Evolutionary conservation across 345 rosid genomes (phyloP), one percentile per base, ranked within the genome.

Genomic region (Durio zibethinus): DNA sequence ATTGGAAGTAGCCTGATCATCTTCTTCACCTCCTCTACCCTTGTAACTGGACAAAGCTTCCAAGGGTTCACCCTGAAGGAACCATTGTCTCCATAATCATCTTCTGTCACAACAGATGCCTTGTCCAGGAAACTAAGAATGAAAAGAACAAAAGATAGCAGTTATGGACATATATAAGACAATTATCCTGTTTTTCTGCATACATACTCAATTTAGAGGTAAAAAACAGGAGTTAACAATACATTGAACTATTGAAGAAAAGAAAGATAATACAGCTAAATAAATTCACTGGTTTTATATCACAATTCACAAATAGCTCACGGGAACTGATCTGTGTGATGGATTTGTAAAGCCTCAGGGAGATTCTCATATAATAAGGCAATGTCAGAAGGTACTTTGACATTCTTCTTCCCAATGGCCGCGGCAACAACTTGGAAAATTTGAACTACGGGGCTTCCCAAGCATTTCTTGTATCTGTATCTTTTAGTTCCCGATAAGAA

Each of bases 21-120:
- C 89, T 85, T 89, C 78, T 90, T 90, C 76, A 86, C 89, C 76
- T 90, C 94, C 80, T 90, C 94, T 45, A 90, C 88, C 67, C 84
- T 80, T 47, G 92, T 89, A 73, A 89, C 88, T 1, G 94, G 65
- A 80, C 85, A 66, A 6, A 90, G 77, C 84, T 78, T 90, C 92
- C 94, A 89, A 25, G 94, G 90, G 57, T 90, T 87, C 20, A 80
- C 71, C 9, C 48, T 36, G 20, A 62, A 25, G 9, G 77, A 45
- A 42, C 78, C 74, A n/a, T 56, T 69, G 5, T 79, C 71, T 38
- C 72, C 72, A 48, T 87, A 82, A 76, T 87, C 90, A n/a, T 78
- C 84, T 47, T 87, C 83, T 11, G 71, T 75, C 63, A 83, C 84
- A 53, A 87, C 77, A 20, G 92, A 84, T 6, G 91, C 92, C 86